Evolutionary conservation across 306 rosid species (phyloP), one percentile per base, ranked within the genome.

Genomic region (Prinsepia uniflora): DNA sequence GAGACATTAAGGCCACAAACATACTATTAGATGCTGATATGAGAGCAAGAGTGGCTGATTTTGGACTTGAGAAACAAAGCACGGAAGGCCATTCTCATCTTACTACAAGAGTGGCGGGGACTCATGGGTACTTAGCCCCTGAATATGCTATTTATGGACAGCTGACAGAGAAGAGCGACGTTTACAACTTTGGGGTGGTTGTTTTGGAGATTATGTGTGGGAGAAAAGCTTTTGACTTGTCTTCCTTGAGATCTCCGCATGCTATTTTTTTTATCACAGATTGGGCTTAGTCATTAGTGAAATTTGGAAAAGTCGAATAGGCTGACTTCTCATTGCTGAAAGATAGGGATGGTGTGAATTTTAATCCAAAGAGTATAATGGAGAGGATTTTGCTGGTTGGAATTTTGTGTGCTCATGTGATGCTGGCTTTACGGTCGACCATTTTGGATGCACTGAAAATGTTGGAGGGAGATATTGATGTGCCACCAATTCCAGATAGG

Each of bases 81-180:
- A 76, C 84, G 85, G 97, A 94, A 73, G 99, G 99, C 17, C 96
- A 91, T 81, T 94, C 99, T 76, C 97, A 94, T 89, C 92, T 94
- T 65, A 89, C 99, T 18, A 94, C 99, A 10, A 83, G 99, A 78
- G 99, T 94, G 59, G 99, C 99, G 8, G 99, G 99, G 57, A 91
- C 99, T 71, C 99, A 94, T 14, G 99, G 99, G 22, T 95, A 95
- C 83, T 68, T 95, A 19, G 97, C 97, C 47, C 99, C 99, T 0
- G 99, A 91, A 68, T 95, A 95, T 18, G 99, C 99, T 0, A 89
- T 95, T 6, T 95, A 95, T 19, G 99, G 99, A 63, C 99, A 95
- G 70, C 82, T 95, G 15, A 95, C 99, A 0, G 99, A 95, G 88
- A 95, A 95, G 75, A 95, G 99, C 50, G 99, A 95, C 75, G 97